Evolutionary conservation across 768 basidiomycete species (phyloP).

Genomic region (Calvatia gigantea): DNA sequence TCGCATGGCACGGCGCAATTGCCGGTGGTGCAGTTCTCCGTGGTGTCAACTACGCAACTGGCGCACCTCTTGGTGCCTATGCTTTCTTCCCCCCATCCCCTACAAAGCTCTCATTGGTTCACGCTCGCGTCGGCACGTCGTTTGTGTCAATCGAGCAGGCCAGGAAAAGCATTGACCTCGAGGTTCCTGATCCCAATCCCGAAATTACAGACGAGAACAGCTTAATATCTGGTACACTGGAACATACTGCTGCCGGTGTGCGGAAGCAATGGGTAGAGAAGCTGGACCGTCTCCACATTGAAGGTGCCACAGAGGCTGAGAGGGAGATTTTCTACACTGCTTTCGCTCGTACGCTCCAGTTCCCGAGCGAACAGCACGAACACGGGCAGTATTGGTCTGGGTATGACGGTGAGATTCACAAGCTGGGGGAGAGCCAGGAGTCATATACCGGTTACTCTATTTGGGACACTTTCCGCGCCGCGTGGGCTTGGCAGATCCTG

Average conservation of each 20-base stretch:
- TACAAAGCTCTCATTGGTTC: conserved; percentile 27
- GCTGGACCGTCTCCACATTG: conserved; percentile 45
- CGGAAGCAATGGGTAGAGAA: conserved; percentile 57
- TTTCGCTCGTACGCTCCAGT: conserved; percentile 65
- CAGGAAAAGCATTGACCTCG: conserved; percentile 41
- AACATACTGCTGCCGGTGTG: conserved; percentile 45
- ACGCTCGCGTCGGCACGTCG: conserved; percentile 65
- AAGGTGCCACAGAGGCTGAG: conserved; percentile 35
- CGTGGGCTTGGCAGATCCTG: conserved; percentile 77
- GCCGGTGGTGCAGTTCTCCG: conserved; percentile 37
- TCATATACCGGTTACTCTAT: conserved; percentile 82
- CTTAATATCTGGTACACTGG: conserved; percentile 30
- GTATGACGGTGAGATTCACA: conserved; percentile 63
- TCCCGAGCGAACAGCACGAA: conserved; percentile 75
- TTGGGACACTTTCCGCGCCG: conserved; percentile 78
- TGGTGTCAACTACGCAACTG: conserved; percentile 29
- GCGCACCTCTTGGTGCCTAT: conserved; percentile 49
- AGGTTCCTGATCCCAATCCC: conserved; percentile 20
- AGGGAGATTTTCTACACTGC: conserved; percentile 57
- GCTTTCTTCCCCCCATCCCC: conserved; percentile 35
- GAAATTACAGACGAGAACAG: background rate
- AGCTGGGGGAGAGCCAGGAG: conserved; percentile 35
- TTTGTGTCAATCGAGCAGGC: conserved; percentile 74
- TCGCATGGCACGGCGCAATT: conserved; percentile 41
- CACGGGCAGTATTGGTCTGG: conserved; percentile 70